Evolutionary conservation across 78 protist genomes (phyloP), one percentile per base, ranked within the genome.

Genomic region (slime mould (Dictyostelium discoideum)): DNA sequence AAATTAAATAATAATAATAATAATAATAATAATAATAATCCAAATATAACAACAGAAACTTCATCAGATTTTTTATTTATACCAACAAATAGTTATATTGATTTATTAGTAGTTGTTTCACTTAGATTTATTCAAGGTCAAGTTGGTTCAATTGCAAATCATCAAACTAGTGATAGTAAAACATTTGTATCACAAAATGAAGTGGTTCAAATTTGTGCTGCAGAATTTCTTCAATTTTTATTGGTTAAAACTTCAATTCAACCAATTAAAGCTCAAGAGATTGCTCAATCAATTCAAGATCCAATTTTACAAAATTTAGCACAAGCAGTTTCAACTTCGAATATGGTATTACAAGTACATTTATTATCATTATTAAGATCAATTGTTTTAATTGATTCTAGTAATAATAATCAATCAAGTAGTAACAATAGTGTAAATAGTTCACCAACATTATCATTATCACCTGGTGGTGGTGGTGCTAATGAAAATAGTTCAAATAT

Each of bases 321-420:
- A 3, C 96, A 92, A 57, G 84, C 96, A 29, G 96, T 92, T 11
- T 69, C 86, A 9, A 37, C 96, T 0, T 74, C 81, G 3, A 92
- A 92, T n/a, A 79, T 92, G 92, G 92, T 92, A 14, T 29, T 92
- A 29, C 96, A 92, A 50, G 93, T 85, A 11, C 96, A 92, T 69
- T 77, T 92, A 13, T 73, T 92, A 24, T 67, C 96, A 29, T 83
- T 92, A 1, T 84, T 92, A 44, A 48, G 96, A 60, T 81, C 87
- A 0, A 92, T 92, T 10, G 96, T 92, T 11, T 74, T 82, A 48
- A 80, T 92, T 54, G 96, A 92, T 48, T 69, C 74, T 32, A 60
- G 26, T 60, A 60, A 60, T 60, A 60, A 24, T 72, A n/a, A 26
- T 26, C 29, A 65, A 69, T 10, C 32, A 69, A 29, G 44, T 18